Evolutionary conservation across 495 filamentous ascomycete genomes (phyloP), one percentile per base, ranked within the genome.

Genomic region (Aeminium ludgeri): DNA sequence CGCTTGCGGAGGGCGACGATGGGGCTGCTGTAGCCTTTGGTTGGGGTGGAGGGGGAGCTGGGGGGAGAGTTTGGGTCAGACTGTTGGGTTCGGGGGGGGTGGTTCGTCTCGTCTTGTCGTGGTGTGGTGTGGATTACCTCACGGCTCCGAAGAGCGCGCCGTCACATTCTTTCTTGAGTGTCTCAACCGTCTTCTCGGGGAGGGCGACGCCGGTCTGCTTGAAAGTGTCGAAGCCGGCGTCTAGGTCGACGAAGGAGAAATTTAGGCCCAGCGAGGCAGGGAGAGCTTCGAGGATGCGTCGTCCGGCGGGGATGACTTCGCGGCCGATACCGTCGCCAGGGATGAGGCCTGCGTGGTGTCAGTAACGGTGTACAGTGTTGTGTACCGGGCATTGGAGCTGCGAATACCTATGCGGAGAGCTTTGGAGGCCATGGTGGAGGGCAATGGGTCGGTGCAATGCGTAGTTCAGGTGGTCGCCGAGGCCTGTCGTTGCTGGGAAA

Each of bases 321-420:
- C 82, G 82, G 59, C 89, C 89, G 62, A 97, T 97, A 60, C 89
- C 89, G 66, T 97, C 89, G 59, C 89, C 89, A 59, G 89, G 83
- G 54, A 96, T 94, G 57, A 97, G 80, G 56, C 86, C 86, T 91
- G 34, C 53, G 13, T n/a, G 25, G 17, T 18, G 42, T 40, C 43
- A 28, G 25, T 1, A 15, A 36, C 11, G 20, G 17, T 40, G 15
- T 36, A 20, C 41, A 38, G 19, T 44, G 25, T 33, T 7, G 37
- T 41, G 17, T 29, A 6, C 10, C 6, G 28, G 6, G 16, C 11
- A 30, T 28, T 15, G 4, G 10, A 20, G 18, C 31, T 15, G 13
- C 10, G 25, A n/a, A 36, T 43, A 53, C 50, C 51, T 44, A 54
- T 54, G 10, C 48, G 36, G n/a, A 54, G 31, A 8, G 44, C 45